Evolutionary conservation across 148 eudicot species (phyloP), one percentile per base, ranked within the genome.

Genomic region (Euryodendron excelsum): DNA sequence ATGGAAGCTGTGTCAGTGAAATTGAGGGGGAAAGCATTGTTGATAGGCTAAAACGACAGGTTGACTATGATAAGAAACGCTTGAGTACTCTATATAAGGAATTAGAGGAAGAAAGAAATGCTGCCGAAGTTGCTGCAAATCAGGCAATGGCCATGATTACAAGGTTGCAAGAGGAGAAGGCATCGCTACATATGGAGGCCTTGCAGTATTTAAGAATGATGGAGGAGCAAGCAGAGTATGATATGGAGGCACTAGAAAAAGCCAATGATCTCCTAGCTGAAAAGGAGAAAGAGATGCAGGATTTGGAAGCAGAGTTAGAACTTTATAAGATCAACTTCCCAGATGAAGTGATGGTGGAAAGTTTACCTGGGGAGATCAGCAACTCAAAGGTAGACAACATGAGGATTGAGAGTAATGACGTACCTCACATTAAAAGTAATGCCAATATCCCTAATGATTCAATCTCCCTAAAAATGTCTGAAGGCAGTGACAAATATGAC

Each of bases 131-230:
- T 76, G 89, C 94, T 13, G 90, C 93, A 5, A 88, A 88, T 77
- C 85, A 94, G 80, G 93, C 96, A 17, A 91, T 93, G 96, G 90
- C 95, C 30, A 93, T 93, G 98, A 93, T 93, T 61, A 93, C 93
- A 1, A 87, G 91, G 81, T 84, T 93, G 79, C 97, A 93, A 76
- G 94, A 91, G 81, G 98, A 93, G 79, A 93, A 93, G 55, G 89
- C 95, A 28, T 82, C 91, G 3, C 87, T 93, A 72, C 87, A 87
- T 78, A 87, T 93, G 92, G 97, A 93, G 75, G 97, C 97, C 21
- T 86, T 87, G 76, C 97, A 93, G 61, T 91, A 91, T 65, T 73
- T 91, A 65, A 83, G 97, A 69, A 87, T 91, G 95, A 90, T 93
- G 95, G 97, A 93, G 58, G 95, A 93, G 82, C 93, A 91, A 68